Evolutionary conservation across 495 filamentous ascomycete species (phyloP), one percentile per base, ranked within the genome.

Genomic region (Rostrohypoxylon terebratum): DNA sequence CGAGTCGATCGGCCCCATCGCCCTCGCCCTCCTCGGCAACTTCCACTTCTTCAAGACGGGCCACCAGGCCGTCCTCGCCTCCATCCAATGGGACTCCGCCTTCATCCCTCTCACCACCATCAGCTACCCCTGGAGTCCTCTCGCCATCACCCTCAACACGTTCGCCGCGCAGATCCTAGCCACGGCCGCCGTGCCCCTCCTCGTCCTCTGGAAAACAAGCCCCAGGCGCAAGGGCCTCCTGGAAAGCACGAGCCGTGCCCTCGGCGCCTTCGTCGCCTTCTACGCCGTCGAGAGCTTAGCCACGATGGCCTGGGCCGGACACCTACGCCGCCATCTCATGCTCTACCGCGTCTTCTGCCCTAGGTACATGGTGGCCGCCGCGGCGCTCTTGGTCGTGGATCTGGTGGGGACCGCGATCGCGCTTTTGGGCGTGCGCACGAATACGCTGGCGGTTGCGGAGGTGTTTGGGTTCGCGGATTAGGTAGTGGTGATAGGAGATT

Each of bases 41-140:
- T 97, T 94, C 79, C 89, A 97, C 83, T 99, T 90, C 84, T 99
- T 99, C 89, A 97, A 95, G 74, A 99, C 96, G 0, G 96, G 96
- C 71, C 96, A 99, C 80, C 96, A 98, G 80, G 95, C 95, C 14
- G 91, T 90, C 0, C 87, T 97, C 21, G 86, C 88, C 73, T 90
- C 88, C 66, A 96, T 99, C 78, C 96, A 99, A 75, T 99, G 96
- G 96, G 94, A 98, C 80, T 85, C 88, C n/a, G 95, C 94, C 21
- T 99, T 98, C 85, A 92, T 99, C 73, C 91, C 96, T 1, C 84
- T 98, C 28, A 86, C 89, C 50, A 88, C 89, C 2, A 88, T 98
- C 75, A 87, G 87, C 70, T 98, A 98, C 81, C 96, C 96, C 34
- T 98, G 91, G 91, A 90, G 89, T 9, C 94, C 96, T 0, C 67